Evolutionary conservation across 805 yeast genomes (phyloP), one percentile per base, ranked within the genome.

Genomic region (Saccharomycopsis oosterbeekiorum): DNA sequence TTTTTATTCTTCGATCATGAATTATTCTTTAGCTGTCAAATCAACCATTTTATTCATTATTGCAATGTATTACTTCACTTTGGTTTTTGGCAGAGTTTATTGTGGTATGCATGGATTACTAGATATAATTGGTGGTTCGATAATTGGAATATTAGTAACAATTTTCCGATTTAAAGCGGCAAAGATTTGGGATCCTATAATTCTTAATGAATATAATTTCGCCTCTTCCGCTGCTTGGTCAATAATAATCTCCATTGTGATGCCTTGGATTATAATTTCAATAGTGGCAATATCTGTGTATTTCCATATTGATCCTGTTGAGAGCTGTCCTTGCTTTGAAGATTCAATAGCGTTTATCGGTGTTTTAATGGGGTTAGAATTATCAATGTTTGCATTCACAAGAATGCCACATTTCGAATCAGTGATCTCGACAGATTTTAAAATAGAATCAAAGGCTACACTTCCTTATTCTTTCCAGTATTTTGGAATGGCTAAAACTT

Each of bases 101-200:
- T 91, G 97, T 71, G 99, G 99, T 2, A 93, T 93, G 99, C 99
- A 94, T 74, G 98, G 99, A 1, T 80, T 88, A 63, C 73, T 88
- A 24, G 99, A 94, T 70, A 77, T 94, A 2, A 58, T 74, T 0
- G 70, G 81, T 19, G 99, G 99, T 5, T 73, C 82, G 0, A 0
- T 80, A 0, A 74, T 90, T 17, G 99, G 99, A 0, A 57, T 74
- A 0, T 43, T 73, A 0, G 76, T 86, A 41, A 82, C 81, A 64
- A 55, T 76, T n/a, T 68, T 79, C 24, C 75, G 96, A 58, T 65
- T 69, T 54, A 63, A 67, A 5, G 69, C 71, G 24, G 78, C 82
- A 1, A n/a, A 57, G 70, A 43, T 57, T 62, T 60, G 70, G 69
- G 65, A 68, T 10, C 62, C 71, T 9, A 42, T 67, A 9, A 26